phyloP scores from a whole-genome alignment of 2,329 filamentous ascomycete species.

The Cladosporium sp. region DNA sequence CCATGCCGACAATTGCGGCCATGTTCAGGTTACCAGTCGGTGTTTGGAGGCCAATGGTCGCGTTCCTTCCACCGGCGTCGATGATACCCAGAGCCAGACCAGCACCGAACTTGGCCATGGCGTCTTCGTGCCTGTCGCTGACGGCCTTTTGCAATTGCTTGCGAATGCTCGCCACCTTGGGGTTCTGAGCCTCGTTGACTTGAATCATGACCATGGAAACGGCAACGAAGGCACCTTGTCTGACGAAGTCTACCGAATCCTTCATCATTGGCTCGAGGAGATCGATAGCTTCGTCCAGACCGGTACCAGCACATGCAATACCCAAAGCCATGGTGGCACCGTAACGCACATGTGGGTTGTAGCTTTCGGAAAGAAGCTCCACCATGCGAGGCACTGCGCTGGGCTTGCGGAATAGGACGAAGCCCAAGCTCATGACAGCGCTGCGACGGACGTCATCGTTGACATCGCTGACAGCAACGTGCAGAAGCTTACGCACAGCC shows the following conservation, averaged over 20 bases:
- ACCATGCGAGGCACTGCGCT: slow-evolving; percentile 98
- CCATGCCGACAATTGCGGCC: slow-evolving; percentile 96
- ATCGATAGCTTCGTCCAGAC: slow-evolving; percentile 92
- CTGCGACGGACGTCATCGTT: slow-evolving; percentile 95
- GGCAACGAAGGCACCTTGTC: slow-evolving; percentile 90
- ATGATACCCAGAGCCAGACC: slow-evolving; percentile 94
- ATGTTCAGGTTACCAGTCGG: slow-evolving; percentile 98
- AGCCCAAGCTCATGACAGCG: slow-evolving; percentile 95
- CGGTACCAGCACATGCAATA: slow-evolving; percentile 95
- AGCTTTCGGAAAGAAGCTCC: slow-evolving; percentile 93
- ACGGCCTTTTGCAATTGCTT: slow-evolving; percentile 94
- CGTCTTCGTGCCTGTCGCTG: slow-evolving; percentile 92
- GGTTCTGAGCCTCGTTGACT: slow-evolving; percentile 98
- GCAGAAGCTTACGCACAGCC: slow-evolving; percentile 89
- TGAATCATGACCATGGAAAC: slow-evolving; percentile 99
- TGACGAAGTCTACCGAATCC: slow-evolving; percentile 96
- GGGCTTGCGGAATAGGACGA: slow-evolving; percentile 97
- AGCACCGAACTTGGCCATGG: slow-evolving; percentile 98
- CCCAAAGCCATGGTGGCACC: slow-evolving; percentile 97
- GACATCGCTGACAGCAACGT: slow-evolving; percentile 95
- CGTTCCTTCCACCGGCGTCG: slow-evolving; percentile 95
- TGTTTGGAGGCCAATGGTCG: slow-evolving; percentile 94
- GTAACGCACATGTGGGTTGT: slow-evolving; percentile 97
- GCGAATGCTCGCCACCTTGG: slow-evolving; percentile 84
- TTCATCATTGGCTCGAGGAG: slow-evolving; percentile 99